Percentiles rank a stretch among this genome's conserved stretches.
Evolutionary conservation across 805 yeast genomes (phyloP).

Genomic region (Metschnikowia cerradonensis): DNA sequence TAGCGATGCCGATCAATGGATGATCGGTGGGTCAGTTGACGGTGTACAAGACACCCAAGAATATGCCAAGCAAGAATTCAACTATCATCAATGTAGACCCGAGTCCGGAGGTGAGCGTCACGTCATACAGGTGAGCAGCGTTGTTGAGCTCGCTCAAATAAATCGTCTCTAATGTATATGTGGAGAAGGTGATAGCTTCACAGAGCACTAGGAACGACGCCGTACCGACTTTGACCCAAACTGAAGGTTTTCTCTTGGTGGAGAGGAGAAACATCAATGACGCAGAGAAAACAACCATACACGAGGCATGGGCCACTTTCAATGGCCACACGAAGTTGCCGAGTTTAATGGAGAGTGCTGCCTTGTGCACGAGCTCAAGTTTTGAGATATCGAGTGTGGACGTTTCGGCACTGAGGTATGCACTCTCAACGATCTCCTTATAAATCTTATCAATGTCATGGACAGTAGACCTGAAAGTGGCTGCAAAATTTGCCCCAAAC

Average conservation of each 20-base stretch:
- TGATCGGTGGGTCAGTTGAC: background rate
- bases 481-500: constrained; percentile 12
- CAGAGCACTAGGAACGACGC: constrained; percentile 8
- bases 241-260: background rate
- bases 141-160: constrained; percentile 7
- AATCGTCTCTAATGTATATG: constrained; percentile 8
- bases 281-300: background rate
- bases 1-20: background rate
- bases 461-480: constrained; percentile 9
- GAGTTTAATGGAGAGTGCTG: constrained; percentile 8
- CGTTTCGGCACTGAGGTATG: background rate
- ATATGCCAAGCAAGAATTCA: constrained; percentile 11
- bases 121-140: constrained; percentile 10
- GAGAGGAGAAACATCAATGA: constrained; percentile 2
- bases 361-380: constrained; percentile 11
- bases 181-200: constrained; percentile 11
- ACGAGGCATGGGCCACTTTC: constrained; percentile 7
- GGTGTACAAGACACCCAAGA: constrained; percentile 5
- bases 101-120: constrained; percentile 10
- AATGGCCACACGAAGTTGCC: constrained; percentile 7
- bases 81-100: constrained; percentile 10
- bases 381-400: constrained; percentile 10
- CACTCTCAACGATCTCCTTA: constrained; percentile 5
- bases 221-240: background rate
- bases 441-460: constrained; percentile 11